phyloP scores from a whole-genome alignment of 108 stramenopile species.

The Cyclotella sp. region DNA sequence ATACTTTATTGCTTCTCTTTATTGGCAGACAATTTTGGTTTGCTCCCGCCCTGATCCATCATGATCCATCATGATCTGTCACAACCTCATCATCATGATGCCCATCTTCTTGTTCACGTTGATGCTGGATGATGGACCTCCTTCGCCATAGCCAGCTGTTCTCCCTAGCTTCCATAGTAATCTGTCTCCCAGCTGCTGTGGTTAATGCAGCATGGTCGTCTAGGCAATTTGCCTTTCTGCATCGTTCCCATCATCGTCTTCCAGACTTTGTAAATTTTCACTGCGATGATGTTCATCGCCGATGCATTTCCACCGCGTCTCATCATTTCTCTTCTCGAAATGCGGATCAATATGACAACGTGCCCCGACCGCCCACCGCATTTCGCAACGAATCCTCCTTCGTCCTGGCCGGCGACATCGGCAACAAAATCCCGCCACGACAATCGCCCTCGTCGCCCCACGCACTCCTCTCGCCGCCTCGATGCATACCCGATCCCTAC shows the following conservation, averaged over 20 bases:
- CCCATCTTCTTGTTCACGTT: no score
- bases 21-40: no score
- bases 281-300: no score
- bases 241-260: neutral
- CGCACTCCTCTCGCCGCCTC: slow-evolving; percentile 79
- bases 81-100: no score
- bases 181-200: neutral
- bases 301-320: no score
- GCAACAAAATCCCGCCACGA: slow-evolving; percentile 30
- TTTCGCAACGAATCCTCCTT: slow-evolving; percentile 45
- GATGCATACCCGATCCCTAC: slow-evolving; percentile 77
- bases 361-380: slow-evolving; percentile 30
- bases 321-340: no score
- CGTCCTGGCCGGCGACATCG: slow-evolving; percentile 37
- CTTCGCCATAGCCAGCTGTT: no score
- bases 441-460: slow-evolving; percentile 70
- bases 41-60: no score
- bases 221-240: neutral
- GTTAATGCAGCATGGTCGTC: neutral
- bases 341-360: neutral
- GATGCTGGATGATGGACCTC: no score
- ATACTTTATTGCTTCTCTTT: no score
- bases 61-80: no score
- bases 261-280: neutral
- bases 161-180: no score